These are phyloP conservation scores for Fennellomyces sp. DNA, from an alignment of 371 early-diverging fungal species.

Conservation along the genomic window DNA sequence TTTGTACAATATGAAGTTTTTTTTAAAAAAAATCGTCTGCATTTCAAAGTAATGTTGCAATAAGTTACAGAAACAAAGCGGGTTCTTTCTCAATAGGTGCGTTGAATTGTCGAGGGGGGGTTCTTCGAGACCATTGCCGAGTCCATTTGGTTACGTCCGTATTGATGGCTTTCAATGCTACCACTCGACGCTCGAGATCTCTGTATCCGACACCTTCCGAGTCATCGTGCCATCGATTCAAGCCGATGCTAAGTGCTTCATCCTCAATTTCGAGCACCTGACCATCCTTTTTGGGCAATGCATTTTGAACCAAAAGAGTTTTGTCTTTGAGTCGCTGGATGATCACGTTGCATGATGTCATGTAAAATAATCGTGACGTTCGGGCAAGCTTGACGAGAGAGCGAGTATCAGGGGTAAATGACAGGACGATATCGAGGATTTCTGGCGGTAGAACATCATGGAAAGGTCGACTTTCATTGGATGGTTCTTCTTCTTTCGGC, in stretches of 20 bases:
- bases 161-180: slow-evolving; percentile 1
- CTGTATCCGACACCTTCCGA: slow-evolving; percentile 22
- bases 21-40: neutral
- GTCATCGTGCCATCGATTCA: slow-evolving; percentile 26
- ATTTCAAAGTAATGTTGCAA: neutral
- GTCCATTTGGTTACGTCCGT: slow-evolving; percentile 26
- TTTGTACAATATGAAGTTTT: neutral
- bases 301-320: slow-evolving; percentile 9
- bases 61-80: too few relatives aligned
- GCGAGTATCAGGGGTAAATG: slow-evolving; percentile 15
- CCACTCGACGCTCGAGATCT: slow-evolving; percentile 20
- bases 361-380: slow-evolving; percentile 28
- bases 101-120: neutral
- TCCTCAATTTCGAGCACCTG: slow-evolving; percentile 8
- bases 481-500: neutral
- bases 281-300: slow-evolving; percentile 22
- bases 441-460: slow-evolving; percentile 29
- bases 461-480: slow-evolving; percentile 1
- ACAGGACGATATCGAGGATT: slow-evolving; percentile 29
- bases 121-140: slow-evolving; percentile 19
- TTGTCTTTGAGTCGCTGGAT: slow-evolving; percentile 18
- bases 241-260: slow-evolving; percentile 13
- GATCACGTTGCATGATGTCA: slow-evolving; percentile 28
- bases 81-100: neutral
- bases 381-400: slow-evolving; percentile 23